A percentile compares a stretch with the other conserved stretches of the same genome.
These are phyloP conservation scores for Exophiala dermatitidis DNA, from an alignment of 2,329 filamentous ascomycete genomes.

Conservation along the genomic window DNA sequence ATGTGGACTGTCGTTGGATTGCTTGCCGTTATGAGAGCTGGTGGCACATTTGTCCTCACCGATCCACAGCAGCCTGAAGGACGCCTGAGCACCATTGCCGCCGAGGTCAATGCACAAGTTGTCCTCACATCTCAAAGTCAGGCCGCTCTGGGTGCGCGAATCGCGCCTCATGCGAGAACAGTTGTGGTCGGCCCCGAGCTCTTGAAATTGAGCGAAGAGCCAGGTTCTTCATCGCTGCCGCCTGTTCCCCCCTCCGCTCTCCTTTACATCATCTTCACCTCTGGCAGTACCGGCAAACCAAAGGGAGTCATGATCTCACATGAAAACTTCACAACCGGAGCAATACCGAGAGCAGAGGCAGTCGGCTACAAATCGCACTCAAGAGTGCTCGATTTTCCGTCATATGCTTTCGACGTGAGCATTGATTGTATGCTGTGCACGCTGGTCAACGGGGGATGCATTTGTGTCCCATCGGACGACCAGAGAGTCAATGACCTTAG, in stretches of 20 bases:
- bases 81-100: constrained; percentile 32
- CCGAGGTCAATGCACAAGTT: constrained; percentile 32
- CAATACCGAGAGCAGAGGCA: constrained; percentile 44
- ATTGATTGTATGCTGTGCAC: constrained; percentile 35
- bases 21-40: constrained; percentile 38
- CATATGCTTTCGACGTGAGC: constrained; percentile 42
- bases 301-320: constrained; percentile 35
- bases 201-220: not conserved
- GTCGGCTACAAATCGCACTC: constrained; percentile 36
- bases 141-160: constrained; percentile 26
- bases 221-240: constrained; percentile 17
- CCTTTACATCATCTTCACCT: constrained; percentile 32
- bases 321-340: constrained; percentile 28
- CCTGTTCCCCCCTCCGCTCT: constrained; percentile 10
- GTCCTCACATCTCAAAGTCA: constrained; percentile 33
- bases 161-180: constrained; percentile 30
- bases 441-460: constrained; percentile 38
- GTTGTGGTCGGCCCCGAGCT: not conserved
- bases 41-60: constrained; percentile 38
- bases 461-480: constrained; percentile 42
- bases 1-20: constrained; percentile 39
- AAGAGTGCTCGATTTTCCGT: constrained; percentile 37
- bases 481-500: constrained; percentile 42
- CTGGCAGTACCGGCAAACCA: constrained; percentile 29
- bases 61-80: constrained; percentile 37